These are phyloP conservation scores for Lactifluus volemus DNA, from an alignment of 768 basidiomycete species.

Conservation along the genomic window DNA sequence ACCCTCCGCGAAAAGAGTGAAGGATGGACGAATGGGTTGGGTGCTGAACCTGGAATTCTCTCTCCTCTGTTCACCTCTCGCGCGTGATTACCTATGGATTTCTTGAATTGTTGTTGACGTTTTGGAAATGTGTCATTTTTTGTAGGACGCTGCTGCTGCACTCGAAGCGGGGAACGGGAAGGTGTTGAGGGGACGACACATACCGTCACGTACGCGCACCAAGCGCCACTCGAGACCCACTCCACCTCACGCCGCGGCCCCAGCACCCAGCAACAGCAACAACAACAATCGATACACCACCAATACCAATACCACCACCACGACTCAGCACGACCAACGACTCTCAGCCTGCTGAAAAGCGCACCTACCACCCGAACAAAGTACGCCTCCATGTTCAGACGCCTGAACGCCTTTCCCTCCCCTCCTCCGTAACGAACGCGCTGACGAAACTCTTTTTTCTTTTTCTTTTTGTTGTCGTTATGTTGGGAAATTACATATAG, in stretches of 20 bases:
- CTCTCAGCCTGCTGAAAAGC: slow-evolving; percentile 81
- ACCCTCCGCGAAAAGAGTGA: slow-evolving; percentile 10
- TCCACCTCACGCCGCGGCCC: background rate
- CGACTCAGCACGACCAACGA: slow-evolving; percentile 67
- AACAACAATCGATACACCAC: background rate
- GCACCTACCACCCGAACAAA: slow-evolving; percentile 39
- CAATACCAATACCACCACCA: background rate
- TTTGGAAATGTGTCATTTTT: too few species aligned
- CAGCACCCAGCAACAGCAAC: background rate
- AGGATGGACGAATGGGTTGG: background rate
- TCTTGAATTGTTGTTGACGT: background rate
- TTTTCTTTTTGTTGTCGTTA: too few species aligned
- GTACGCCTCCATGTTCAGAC: slow-evolving; percentile 29
- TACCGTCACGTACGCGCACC: slow-evolving; percentile 91
- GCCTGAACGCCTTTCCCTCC: background rate
- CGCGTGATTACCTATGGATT: background rate
- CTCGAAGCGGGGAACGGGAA: slow-evolving; percentile 66
- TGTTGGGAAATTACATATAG: slow-evolving; percentile 37
- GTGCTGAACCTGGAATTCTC: slow-evolving; percentile 40
- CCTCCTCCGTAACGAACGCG: background rate
- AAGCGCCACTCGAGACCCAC: slow-evolving; percentile 46
- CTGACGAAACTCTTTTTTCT: background rate
- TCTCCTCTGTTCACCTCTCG: slow-evolving; percentile 1
- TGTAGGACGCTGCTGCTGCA: slow-evolving; percentile 78
- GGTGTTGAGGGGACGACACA: slow-evolving; percentile 75